These are phyloP conservation scores for Ophiostoma ulmi DNA, from an alignment of 2,329 filamentous ascomycete species.

Conservation along the genomic window DNA sequence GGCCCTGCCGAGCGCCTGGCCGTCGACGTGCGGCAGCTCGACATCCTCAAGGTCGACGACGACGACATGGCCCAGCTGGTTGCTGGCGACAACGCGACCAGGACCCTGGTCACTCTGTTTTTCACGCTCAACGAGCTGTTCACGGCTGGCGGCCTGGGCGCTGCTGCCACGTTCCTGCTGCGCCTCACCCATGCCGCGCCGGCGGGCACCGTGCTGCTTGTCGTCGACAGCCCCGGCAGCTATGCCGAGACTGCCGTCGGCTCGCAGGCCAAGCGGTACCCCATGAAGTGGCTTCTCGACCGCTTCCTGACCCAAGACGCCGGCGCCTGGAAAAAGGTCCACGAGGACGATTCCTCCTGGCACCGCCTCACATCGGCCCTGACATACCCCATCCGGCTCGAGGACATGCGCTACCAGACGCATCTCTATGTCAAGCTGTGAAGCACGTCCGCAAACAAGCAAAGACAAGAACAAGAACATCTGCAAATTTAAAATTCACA, in stretches of 20 bases:
- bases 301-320: conserved; percentile 60
- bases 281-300: conserved; percentile 90
- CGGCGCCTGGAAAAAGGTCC: conserved; percentile 64
- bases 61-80: conserved; percentile 35
- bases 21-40: conserved; percentile 43
- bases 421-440: conserved; percentile 62
- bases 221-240: conserved; percentile 88
- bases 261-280: conserved; percentile 62
- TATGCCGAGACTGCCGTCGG: conserved; percentile 79
- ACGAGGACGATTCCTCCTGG: conserved; percentile 75
- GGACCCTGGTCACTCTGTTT: conserved; percentile 70
- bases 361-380: conserved; percentile 66
- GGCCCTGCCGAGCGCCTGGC: conserved; percentile 35
- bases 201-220: conserved; percentile 64
- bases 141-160: conserved; percentile 63
- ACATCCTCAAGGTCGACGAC: conserved; percentile 44
- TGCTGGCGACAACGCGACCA: conserved; percentile 26
- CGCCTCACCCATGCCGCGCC: conserved; percentile 56
- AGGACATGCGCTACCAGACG: conserved; percentile 93
- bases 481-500: neutral
- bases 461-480: neutral
- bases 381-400: conserved; percentile 75
- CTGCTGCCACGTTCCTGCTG: conserved; percentile 72
- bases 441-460: neutral
- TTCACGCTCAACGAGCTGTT: conserved; percentile 98